phyloP scores from a whole-genome alignment of 139 green algal species.

The Micractinium conductrix region DNA sequence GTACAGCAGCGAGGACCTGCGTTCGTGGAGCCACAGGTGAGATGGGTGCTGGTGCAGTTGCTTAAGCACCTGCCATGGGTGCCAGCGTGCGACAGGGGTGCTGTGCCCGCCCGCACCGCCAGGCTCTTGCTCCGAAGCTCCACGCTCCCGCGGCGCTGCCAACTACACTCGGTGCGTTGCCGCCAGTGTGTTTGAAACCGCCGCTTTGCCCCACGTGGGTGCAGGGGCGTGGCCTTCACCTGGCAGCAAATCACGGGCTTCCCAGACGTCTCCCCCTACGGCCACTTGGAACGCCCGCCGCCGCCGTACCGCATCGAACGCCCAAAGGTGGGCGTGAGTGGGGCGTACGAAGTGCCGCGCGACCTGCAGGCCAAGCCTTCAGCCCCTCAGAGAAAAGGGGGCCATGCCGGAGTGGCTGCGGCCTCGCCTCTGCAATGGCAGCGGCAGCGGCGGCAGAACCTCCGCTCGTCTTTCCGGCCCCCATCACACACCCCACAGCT shows the following conservation, averaged over 20 bases:
- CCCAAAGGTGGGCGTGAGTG: conserved; percentile 4
- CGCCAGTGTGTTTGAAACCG: neutral
- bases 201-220: neutral
- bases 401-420: too few species aligned
- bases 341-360: too few species aligned
- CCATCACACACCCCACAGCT: neutral
- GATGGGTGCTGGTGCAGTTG: too few species aligned
- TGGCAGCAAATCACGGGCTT: conserved; percentile 25
- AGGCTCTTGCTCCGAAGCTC: neutral
- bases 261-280: conserved; percentile 16
- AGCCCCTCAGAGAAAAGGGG: neutral
- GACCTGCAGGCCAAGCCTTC: too few species aligned
- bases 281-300: neutral
- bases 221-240: neutral
- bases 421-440: too few species aligned
- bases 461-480: too few species aligned
- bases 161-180: too few species aligned
- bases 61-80: too few species aligned
- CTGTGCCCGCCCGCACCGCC: neutral
- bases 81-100: too few species aligned
- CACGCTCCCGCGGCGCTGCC: too few species aligned
- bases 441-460: too few species aligned
- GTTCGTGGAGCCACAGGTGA: neutral
- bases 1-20: neutral
- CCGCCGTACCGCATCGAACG: conserved; percentile 31